A percentile compares a stretch with the other conserved stretches of the same genome.
Evolutionary conservation across 352 stramenopile species (phyloP).

Genomic region (Phytopythium delawarense): DNA sequence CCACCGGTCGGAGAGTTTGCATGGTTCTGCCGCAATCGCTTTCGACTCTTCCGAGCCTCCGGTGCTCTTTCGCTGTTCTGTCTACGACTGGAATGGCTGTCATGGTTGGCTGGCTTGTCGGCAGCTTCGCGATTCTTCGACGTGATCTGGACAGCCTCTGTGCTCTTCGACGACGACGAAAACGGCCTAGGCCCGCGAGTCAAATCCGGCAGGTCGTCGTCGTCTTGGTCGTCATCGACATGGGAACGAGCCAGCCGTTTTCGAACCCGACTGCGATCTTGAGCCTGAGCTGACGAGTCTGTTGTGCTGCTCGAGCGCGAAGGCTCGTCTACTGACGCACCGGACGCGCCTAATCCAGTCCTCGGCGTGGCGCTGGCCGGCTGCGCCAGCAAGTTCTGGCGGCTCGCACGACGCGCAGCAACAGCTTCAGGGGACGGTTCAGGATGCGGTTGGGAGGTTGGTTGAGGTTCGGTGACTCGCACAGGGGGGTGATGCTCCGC

Average conservation of each 20-base stretch:
- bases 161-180: not conserved
- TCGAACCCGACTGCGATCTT: conserved; percentile 8
- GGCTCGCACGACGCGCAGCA: not conserved
- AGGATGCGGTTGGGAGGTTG: not conserved
- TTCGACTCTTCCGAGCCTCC: conserved; percentile 16
- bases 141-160: conserved; percentile 4
- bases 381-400: not conserved
- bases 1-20: conserved; percentile 9
- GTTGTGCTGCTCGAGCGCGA: not conserved
- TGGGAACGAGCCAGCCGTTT: conserved; percentile 52
- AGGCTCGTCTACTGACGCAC: not conserved
- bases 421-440: not conserved
- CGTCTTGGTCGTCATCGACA: conserved; percentile 45
- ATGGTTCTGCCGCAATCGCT: conserved; percentile 12
- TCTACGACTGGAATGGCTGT: not conserved
- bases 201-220: conserved; percentile 31
- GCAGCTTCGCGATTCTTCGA: no score
- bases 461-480: not conserved
- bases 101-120: not conserved
- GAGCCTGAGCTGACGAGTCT: not conserved
- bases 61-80: not conserved
- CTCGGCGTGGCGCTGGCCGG: not conserved
- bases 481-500: not conserved
- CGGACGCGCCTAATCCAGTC: not conserved
- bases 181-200: not conserved